Base-by-base conservation (phyloP, 495 filamentous ascomycete genomes). In the Tuber indicum region DNA sequence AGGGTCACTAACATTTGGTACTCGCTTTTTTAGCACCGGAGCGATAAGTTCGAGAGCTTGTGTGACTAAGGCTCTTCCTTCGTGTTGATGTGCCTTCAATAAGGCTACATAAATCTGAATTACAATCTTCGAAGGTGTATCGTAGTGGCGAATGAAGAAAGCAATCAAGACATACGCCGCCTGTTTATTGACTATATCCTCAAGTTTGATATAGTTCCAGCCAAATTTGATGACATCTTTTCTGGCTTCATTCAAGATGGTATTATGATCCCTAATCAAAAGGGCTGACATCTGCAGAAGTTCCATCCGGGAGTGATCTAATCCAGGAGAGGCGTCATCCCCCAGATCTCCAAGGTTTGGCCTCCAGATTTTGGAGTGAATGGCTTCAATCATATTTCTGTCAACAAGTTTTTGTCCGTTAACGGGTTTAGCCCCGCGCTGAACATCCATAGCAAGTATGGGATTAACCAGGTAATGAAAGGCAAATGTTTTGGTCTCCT, bases 201-300 rank as follows among this genome's bases (percentile, higher is more conserved):
- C 96, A 39, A 99, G 90, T 26, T 93, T 91, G 75, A 98, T 98
- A 83, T 96, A 98, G 43, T 94, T 98, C 96, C 96, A 99, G 6
- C 93, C 94, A 84, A 98, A 98, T 84, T 97, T 98, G 82, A 99
- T 98, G 76, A 99, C 93, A 77, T 99, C 96, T 84, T 98, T 99
- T 36, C 96, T 92, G 8, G 93, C 92, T 82, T 98, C 95, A 73
- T 93, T 90, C 14, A 98, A 87, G 39, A 94, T 91, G 42, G 88
- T 88, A 76, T 92, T 88, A 77, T 98, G 94, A 78, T 98, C 96
- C 81, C 98, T 98, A 84, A 99, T 91, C 45, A 99, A 87, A 86
- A 99, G 88, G 1, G 96, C 94, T 0, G 96, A 97, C 75, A 98
- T 88, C 82, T 99, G 96, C 23, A 99, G 88, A 17, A 97, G 88